Percentiles rank a stretch among this genome's conserved stretches.
These are phyloP conservation scores for Hymenoscyphus infarciens DNA, from an alignment of 2,329 filamentous ascomycete species.

Conservation along the genomic window DNA sequence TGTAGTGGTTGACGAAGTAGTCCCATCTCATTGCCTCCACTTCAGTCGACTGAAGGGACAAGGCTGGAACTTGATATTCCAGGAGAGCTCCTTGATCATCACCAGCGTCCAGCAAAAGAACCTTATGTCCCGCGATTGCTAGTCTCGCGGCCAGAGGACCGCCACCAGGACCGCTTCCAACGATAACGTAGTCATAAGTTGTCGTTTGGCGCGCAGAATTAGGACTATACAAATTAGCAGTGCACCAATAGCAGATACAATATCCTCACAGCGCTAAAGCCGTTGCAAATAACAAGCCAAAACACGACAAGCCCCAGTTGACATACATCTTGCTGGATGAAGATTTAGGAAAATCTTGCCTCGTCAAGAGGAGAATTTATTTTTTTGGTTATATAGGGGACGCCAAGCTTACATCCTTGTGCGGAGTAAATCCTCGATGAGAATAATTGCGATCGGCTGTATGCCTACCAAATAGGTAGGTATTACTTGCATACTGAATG, in stretches of 20 bases:
- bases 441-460: constrained; percentile 3
- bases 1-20: constrained; percentile 51
- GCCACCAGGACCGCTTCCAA: constrained; percentile 49
- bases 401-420: neutral
- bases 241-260: neutral
- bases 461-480: neutral
- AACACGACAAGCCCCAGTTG: neutral
- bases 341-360: neutral
- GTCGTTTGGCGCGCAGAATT: neutral
- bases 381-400: neutral
- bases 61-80: constrained; percentile 46
- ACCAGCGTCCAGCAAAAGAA: constrained; percentile 51
- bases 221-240: neutral
- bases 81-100: constrained; percentile 44
- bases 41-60: constrained; percentile 44
- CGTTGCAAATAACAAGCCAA: neutral
- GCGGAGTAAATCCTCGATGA: neutral
- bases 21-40: constrained; percentile 48
- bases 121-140: constrained; percentile 48
- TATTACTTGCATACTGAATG: neutral
- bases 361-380: neutral
- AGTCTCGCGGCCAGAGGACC: constrained; percentile 47
- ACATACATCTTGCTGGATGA: neutral
- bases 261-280: neutral
- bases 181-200: constrained; percentile 50